Evolutionary conservation across 768 basidiomycete species (phyloP).

Genomic region (Pholiota conissans): DNA sequence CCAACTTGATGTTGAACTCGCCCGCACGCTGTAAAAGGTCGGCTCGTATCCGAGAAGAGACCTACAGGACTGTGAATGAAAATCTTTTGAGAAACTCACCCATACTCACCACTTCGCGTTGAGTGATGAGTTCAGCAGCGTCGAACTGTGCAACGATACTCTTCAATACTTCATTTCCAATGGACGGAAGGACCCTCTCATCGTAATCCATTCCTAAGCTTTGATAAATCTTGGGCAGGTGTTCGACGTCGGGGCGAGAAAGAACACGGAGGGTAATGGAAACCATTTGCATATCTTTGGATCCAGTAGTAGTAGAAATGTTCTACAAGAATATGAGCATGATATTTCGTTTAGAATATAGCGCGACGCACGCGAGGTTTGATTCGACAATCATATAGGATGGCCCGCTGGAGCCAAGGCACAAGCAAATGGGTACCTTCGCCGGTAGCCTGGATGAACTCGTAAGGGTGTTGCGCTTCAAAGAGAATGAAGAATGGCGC

Average conservation of each 20-base stretch:
- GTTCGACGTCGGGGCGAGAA: conserved; percentile 86
- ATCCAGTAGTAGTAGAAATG: conserved; percentile 98
- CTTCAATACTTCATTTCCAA: conserved; percentile 97
- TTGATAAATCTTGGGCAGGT: conserved; percentile 93
- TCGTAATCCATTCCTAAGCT: conserved; percentile 95
- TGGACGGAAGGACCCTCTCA: conserved; percentile 95
- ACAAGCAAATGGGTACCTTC: conserved; percentile 97
- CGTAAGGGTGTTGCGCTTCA: background rate
- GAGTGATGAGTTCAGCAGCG: conserved; percentile 94
- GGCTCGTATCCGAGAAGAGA: conserved; percentile 87
- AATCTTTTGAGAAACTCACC: background rate
- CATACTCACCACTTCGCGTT: conserved; percentile 87
- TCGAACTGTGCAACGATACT: conserved; percentile 98
- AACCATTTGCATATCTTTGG: conserved; percentile 99
- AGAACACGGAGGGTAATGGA: conserved; percentile 95
- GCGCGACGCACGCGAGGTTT: conserved; percentile 78
- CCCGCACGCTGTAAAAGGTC: conserved; percentile 92
- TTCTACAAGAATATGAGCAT: conserved; percentile 53
- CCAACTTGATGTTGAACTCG: conserved; percentile 93
- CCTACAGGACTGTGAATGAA: conserved; percentile 39
- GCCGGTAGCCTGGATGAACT: conserved; percentile 60
- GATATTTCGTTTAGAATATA: background rate
- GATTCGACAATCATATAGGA: conserved; percentile 96
- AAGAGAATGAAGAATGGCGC: conserved; percentile 14
- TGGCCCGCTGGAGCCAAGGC: conserved; percentile 94